A percentile compares a stretch with the other conserved stretches of the same genome.
Conservation (phyloP, 2,329 filamentous ascomycete genomes). For the Ceratocystis papillata region DNA sequence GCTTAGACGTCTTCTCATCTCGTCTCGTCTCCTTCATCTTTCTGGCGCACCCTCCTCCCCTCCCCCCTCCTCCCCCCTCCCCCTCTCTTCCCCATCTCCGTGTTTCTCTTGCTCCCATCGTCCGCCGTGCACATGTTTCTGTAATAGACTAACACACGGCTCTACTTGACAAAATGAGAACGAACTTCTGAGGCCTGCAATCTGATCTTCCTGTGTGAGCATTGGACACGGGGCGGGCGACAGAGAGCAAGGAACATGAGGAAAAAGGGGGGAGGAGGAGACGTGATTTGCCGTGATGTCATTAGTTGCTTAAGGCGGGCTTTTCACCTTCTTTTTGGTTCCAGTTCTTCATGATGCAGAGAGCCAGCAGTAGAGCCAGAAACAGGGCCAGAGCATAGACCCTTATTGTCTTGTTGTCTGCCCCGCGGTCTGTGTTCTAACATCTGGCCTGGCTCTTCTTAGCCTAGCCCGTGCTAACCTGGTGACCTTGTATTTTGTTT, state of each 20-base stretch:
- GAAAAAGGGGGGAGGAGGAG: too few species aligned
- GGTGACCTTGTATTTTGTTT: neutral
- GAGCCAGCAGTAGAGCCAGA: neutral
- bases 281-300: neutral
- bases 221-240: too few species aligned
- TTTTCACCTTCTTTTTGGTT: neutral
- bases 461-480: too few species aligned
- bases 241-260: too few species aligned
- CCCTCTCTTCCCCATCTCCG: neutral
- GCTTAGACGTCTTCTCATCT: neutral
- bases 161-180: too few species aligned
- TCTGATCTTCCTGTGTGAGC: neutral
- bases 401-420: neutral
- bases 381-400: too few species aligned
- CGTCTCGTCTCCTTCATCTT: too few species aligned
- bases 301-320: neutral
- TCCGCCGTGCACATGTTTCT: neutral
- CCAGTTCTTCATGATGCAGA: too few species aligned
- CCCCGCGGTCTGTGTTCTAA: conserved; percentile 5
- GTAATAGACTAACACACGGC: too few species aligned
- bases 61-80: neutral
- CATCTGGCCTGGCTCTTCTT: too few species aligned
- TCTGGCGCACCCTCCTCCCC: neutral
- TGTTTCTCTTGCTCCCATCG: neutral
- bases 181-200: neutral